Conservation (phyloP, 371 early-diverging fungal genomes). For the Rhizopus microsporus region DNA sequence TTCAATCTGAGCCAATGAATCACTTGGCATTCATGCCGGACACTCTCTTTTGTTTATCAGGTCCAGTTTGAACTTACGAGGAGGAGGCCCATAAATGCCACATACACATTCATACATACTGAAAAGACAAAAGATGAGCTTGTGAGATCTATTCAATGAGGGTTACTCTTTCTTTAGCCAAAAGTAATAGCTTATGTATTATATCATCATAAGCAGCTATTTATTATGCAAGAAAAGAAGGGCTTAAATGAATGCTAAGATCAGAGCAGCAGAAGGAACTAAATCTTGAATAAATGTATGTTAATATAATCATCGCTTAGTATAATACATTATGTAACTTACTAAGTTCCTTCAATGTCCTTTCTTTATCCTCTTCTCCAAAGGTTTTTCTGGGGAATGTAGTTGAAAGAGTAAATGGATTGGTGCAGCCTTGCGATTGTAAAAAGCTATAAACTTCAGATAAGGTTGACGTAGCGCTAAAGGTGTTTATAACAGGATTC, state of each 20-base stretch:
- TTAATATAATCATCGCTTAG: too few species aligned
- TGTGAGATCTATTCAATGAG: too few species aligned
- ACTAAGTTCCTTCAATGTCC: slow-evolving; percentile 56
- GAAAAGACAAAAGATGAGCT: too few species aligned
- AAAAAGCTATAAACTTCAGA: slow-evolving; percentile 66
- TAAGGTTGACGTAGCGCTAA: slow-evolving; percentile 71
- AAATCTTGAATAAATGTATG: background rate
- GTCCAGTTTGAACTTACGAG: too few species aligned
- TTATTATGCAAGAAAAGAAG: too few species aligned
- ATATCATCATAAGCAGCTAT: background rate
- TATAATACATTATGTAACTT: slow-evolving; percentile 13
- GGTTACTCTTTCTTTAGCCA: too few species aligned
- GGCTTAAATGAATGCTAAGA: background rate
- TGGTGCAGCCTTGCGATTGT: slow-evolving; percentile 51
- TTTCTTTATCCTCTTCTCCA: slow-evolving; percentile 31
- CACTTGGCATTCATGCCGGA: too few species aligned
- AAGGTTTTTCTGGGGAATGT: slow-evolving; percentile 73
- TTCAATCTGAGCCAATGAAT: too few species aligned
- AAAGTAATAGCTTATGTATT: too few species aligned
- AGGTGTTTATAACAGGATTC: slow-evolving; percentile 67
- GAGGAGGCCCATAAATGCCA: too few species aligned
- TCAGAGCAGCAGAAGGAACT: slow-evolving; percentile 2
- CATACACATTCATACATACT: too few species aligned
- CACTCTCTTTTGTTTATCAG: too few species aligned
- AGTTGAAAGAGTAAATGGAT: slow-evolving; percentile 68